Conservation (phyloP, 805 yeast genomes). For the Kluyveromyces aestuarii region DNA sequence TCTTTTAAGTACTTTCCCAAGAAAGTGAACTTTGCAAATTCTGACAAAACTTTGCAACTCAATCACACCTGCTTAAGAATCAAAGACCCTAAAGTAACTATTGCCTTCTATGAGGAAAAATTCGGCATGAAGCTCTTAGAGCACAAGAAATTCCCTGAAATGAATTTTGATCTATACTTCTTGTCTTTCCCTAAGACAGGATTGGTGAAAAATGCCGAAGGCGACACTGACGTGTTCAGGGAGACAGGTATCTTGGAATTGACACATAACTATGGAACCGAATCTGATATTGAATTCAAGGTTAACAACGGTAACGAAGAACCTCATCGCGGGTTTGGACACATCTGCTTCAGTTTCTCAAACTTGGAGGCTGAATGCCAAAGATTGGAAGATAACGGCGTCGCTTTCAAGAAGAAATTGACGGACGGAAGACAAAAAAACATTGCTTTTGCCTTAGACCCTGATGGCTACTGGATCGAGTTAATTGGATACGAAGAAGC, state of each 20-base stretch:
- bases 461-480: constrained; percentile 97
- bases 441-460: constrained; percentile 92
- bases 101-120: constrained; percentile 62
- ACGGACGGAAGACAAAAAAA: constrained; percentile 86
- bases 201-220: constrained; percentile 32
- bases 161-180: constrained; percentile 59
- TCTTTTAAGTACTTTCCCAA: constrained; percentile 7
- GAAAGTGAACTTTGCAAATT: constrained; percentile 15
- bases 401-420: constrained; percentile 70
- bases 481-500: constrained; percentile 45
- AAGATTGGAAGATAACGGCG: constrained; percentile 50
- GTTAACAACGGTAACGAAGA: constrained; percentile 77
- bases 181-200: constrained; percentile 36
- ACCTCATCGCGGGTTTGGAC: constrained; percentile 89
- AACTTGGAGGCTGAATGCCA: constrained; percentile 58
- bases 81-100: constrained; percentile 66
- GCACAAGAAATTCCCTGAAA: constrained; percentile 42
- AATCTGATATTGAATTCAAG: constrained; percentile 44
- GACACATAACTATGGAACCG: constrained; percentile 71
- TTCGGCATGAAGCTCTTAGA: constrained; percentile 64
- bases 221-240: constrained; percentile 26
- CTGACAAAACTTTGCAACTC: constrained; percentile 25
- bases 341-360: constrained; percentile 80
- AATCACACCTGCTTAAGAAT: constrained; percentile 77
- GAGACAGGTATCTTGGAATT: constrained; percentile 67